Percentiles rank a stretch among this genome's conserved stretches.
phyloP scores from a whole-genome alignment of 345 rosid species.

The Eucalyptus polyanthemos region DNA sequence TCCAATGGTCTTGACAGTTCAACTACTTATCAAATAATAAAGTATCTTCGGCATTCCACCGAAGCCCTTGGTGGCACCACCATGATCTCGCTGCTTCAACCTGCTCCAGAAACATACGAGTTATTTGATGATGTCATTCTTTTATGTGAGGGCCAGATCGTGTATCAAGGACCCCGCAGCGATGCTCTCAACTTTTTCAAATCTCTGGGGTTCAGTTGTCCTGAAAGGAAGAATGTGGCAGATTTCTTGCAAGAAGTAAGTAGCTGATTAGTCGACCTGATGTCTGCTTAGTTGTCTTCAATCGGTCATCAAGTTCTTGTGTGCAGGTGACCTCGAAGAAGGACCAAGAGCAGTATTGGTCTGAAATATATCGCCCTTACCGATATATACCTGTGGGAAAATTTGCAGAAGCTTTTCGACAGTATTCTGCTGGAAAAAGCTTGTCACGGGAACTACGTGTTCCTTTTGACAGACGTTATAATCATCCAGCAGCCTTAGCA shows the following conservation, averaged over 20 bases:
- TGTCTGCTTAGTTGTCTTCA: neutral
- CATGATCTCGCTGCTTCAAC: conserved; percentile 81
- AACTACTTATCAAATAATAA: conserved; percentile 86
- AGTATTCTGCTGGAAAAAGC: conserved; percentile 44
- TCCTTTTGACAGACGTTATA: conserved; percentile 75
- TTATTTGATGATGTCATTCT: conserved; percentile 89
- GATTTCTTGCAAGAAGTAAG: conserved; percentile 97
- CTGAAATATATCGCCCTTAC: conserved; percentile 57
- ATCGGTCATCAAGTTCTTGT: neutral
- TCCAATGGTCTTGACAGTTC: conserved; percentile 97
- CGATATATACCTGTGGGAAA: conserved; percentile 75
- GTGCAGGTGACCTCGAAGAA: conserved; percentile 78
- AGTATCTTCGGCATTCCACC: conserved; percentile 80
- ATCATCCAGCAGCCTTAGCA: conserved; percentile 92
- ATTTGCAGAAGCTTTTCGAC: conserved; percentile 75
- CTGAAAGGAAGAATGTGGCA: conserved; percentile 90
- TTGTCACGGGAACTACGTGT: conserved; percentile 42
- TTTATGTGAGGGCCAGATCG: conserved; percentile 86
- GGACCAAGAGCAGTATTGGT: conserved; percentile 98
- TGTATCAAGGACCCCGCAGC: conserved; percentile 88
- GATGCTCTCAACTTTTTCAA: conserved; percentile 64
- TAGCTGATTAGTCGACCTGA: neutral
- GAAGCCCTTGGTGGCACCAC: conserved; percentile 80
- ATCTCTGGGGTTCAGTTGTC: conserved; percentile 77
- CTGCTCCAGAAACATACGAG: conserved; percentile 91